A percentile compares a stretch with the other conserved stretches of the same genome.
These are phyloP conservation scores for Neurospora hispaniola DNA, from an alignment of 495 filamentous ascomycete genomes.

Conservation along the genomic window DNA sequence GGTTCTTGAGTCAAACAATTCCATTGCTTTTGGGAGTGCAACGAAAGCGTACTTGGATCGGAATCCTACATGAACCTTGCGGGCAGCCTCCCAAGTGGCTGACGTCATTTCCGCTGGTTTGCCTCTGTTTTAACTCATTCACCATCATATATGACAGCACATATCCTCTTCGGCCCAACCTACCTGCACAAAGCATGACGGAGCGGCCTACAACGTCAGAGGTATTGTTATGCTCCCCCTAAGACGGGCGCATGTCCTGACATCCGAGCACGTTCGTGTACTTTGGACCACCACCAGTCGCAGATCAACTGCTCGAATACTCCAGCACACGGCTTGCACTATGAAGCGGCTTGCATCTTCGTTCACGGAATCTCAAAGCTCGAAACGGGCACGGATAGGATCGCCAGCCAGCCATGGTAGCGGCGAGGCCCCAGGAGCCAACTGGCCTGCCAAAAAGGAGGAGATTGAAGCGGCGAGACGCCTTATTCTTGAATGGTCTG, in stretches of 20 bases:
- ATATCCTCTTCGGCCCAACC: neutral
- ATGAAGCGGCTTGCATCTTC: neutral
- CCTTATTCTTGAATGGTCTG: conserved; percentile 44
- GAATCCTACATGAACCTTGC: neutral
- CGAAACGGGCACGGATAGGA: neutral
- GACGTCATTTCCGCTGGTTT: neutral
- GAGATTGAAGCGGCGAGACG: conserved; percentile 7
- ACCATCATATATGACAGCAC: neutral
- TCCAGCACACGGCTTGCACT: neutral
- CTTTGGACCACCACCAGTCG: neutral
- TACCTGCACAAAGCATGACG: neutral
- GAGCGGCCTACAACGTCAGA: neutral
- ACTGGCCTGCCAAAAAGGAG: conserved; percentile 1
- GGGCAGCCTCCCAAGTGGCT: neutral
- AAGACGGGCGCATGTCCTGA: neutral
- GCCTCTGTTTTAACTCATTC: neutral
- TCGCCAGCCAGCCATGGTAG: neutral
- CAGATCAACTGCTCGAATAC: neutral
- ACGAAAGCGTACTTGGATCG: neutral
- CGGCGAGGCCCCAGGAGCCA: neutral
- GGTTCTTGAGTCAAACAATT: neutral
- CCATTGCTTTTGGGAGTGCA: neutral
- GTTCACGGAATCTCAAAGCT: neutral
- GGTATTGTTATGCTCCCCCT: neutral
- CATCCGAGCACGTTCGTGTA: neutral